A percentile compares a stretch with the other conserved stretches of the same genome.
Conservation (phyloP, 441 rosid genomes). For the Euphorbia celastroides region DNA sequence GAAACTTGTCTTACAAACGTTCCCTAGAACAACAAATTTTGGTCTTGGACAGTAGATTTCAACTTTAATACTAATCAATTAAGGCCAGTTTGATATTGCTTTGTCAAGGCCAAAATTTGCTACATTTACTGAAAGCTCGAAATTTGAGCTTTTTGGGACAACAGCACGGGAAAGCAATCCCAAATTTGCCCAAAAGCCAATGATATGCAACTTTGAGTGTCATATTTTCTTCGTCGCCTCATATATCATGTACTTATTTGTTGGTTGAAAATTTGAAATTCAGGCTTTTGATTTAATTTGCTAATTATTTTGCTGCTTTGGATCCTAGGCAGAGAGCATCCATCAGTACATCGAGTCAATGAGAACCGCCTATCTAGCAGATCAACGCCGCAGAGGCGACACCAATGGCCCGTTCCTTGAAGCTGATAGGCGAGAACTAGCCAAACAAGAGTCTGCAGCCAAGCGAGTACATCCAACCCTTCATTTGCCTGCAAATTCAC, state of each 20-base stretch:
- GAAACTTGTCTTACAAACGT: too few species aligned
- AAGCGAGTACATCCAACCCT: conserved; percentile 95
- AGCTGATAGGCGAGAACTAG: conserved; percentile 97
- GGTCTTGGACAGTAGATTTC: too few species aligned
- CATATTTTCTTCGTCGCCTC: not conserved
- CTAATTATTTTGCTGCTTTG: conserved; percentile 6
- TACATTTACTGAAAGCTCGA: too few species aligned
- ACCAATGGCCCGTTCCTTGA: conserved; percentile 85
- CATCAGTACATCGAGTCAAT: conserved; percentile 91
- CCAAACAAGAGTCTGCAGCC: conserved; percentile 95
- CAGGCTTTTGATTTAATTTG: not conserved
- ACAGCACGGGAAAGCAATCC: too few species aligned
- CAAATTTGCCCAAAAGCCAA: too few species aligned
- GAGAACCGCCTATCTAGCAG: conserved; percentile 88
- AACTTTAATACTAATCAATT: too few species aligned
- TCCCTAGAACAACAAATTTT: too few species aligned
- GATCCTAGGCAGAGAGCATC: conserved; percentile 75
- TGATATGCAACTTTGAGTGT: too few species aligned
- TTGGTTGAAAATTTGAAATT: not conserved
- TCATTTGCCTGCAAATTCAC: conserved; percentile 75
- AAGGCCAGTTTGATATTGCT: too few species aligned
- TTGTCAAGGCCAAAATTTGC: too few species aligned
- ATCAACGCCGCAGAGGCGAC: conserved; percentile 87
- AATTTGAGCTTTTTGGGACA: too few species aligned
- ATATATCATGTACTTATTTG: not conserved